Evolutionary conservation across 192 early-diverging fungal species (phyloP).

Genomic region (Hyaloraphidium curvatum): DNA sequence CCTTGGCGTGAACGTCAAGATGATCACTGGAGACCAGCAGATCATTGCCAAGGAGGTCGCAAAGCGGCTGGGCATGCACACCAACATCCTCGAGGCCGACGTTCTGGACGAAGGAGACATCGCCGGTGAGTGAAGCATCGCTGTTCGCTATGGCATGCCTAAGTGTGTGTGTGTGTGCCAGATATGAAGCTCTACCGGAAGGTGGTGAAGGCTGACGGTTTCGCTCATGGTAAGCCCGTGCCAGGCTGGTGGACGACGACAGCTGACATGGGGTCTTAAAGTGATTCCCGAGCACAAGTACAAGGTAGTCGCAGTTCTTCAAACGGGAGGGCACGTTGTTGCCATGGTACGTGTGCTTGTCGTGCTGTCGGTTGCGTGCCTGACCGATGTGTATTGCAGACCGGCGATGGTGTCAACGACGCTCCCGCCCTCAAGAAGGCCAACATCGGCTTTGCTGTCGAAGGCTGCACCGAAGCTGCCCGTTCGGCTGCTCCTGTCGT

Average conservation of each 20-base stretch:
- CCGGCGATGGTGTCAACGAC: conserved; percentile 67
- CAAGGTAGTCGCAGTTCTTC: conserved; percentile 45
- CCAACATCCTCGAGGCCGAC: conserved; percentile 47
- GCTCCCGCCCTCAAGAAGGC: conserved; percentile 55
- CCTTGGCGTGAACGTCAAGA: conserved; percentile 64
- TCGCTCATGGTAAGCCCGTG: conserved; percentile 43
- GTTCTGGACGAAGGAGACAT: no score
- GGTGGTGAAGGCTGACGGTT: conserved; percentile 41
- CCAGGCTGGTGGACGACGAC: no score
- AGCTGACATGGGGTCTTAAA: no score
- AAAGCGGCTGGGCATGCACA: conserved; percentile 44
- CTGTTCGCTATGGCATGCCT: no score
- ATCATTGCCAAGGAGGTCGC: conserved; percentile 74
- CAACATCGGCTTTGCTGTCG: conserved; percentile 60
- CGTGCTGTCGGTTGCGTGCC: no score
- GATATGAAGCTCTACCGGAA: conserved; percentile 33
- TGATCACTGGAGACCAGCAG: conserved; percentile 87
- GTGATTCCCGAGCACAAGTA: conserved; percentile 55
- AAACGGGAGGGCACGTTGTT: conserved; percentile 47
- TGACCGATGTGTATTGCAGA: no score
- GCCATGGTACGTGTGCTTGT: no score
- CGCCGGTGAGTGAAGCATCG: no score
- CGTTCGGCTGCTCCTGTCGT: conserved; percentile 61
- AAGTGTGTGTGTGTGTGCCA: no score
- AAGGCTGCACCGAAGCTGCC: conserved; percentile 55